Percentiles rank a stretch among this genome's conserved stretches.
phyloP scores from a whole-genome alignment of 257 asterid species.

The Avicennia marina region DNA sequence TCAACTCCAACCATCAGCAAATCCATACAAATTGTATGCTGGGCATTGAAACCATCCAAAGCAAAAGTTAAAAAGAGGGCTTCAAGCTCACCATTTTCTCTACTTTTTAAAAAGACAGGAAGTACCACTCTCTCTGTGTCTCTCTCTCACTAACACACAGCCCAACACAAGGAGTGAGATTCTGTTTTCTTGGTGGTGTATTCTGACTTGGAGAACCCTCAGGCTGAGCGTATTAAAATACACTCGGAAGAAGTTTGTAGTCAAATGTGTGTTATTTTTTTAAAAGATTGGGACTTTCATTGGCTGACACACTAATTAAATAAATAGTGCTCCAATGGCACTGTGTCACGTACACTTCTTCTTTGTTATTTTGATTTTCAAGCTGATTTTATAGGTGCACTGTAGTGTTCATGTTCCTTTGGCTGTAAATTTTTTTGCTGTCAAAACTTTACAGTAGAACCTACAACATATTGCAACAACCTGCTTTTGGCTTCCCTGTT shows the following conservation, averaged over 20 bases:
- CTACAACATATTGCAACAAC: constrained; percentile 18
- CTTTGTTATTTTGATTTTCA: neutral
- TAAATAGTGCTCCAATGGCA: constrained; percentile 7
- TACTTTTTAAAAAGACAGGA: constrained; percentile 22
- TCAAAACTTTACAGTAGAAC: constrained; percentile 15
- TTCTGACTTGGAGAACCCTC: constrained; percentile 42
- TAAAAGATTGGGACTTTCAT: constrained; percentile 16
- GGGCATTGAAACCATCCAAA: constrained; percentile 24
- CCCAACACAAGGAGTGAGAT: constrained; percentile 25
- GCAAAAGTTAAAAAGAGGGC: constrained; percentile 33
- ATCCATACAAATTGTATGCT: constrained; percentile 32
- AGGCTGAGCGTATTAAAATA: constrained; percentile 46
- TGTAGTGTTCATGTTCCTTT: neutral
- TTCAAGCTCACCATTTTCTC: constrained; percentile 35
- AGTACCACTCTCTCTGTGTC: constrained; percentile 18
- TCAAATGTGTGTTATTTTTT: constrained; percentile 21
- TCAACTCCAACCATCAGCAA: constrained; percentile 19
- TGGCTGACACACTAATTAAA: constrained; percentile 21
- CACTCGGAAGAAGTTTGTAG: constrained; percentile 20
- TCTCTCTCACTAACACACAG: constrained; percentile 12
- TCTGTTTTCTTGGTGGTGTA: constrained; percentile 41
- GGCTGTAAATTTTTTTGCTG: constrained; percentile 6
- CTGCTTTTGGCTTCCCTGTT: constrained; percentile 11
- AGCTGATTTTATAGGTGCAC: neutral
- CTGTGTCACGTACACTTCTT: constrained; percentile 2